These are phyloP conservation scores for Ramichloridium luteum DNA, from an alignment of 2,329 filamentous ascomycete species.

Conservation along the genomic window DNA sequence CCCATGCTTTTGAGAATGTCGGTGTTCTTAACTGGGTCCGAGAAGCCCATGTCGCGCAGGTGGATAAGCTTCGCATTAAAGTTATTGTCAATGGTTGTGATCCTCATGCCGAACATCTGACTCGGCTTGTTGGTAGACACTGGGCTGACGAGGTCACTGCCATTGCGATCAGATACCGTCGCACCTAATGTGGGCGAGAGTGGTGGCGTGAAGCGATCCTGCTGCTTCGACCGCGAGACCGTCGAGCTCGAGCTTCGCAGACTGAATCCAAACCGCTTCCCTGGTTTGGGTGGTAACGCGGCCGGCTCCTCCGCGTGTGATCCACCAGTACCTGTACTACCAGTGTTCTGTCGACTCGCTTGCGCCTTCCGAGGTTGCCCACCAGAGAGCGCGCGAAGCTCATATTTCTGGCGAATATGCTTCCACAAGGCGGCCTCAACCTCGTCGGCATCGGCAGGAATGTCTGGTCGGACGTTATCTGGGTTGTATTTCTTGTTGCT, in stretches of 20 bases:
- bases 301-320: slow-evolving; percentile 44
- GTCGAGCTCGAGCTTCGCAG: slow-evolving; percentile 59
- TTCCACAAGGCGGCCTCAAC: slow-evolving; percentile 89
- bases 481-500: slow-evolving; percentile 89
- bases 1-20: slow-evolving; percentile 70
- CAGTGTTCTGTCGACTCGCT: slow-evolving; percentile 41
- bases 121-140: slow-evolving; percentile 42
- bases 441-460: slow-evolving; percentile 84
- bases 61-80: slow-evolving; percentile 64
- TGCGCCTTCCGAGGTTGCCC: slow-evolving; percentile 11
- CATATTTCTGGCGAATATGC: slow-evolving; percentile 90
- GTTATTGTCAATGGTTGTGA: slow-evolving; percentile 48
- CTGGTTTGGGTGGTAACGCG: slow-evolving; percentile 48
- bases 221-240: slow-evolving; percentile 48
- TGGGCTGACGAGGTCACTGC: slow-evolving; percentile 10
- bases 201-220: slow-evolving; percentile 24
- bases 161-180: no score
- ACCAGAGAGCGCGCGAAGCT: slow-evolving; percentile 43
- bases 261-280: slow-evolving; percentile 50
- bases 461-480: slow-evolving; percentile 64
- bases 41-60: slow-evolving; percentile 84
- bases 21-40: slow-evolving; percentile 67
- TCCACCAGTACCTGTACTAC: slow-evolving; percentile 36
- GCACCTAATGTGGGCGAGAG: slow-evolving; percentile 25
- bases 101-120: slow-evolving; percentile 25